phyloP scores from a whole-genome alignment of 345 rosid species.

The Eucalyptus cladocalyx region DNA sequence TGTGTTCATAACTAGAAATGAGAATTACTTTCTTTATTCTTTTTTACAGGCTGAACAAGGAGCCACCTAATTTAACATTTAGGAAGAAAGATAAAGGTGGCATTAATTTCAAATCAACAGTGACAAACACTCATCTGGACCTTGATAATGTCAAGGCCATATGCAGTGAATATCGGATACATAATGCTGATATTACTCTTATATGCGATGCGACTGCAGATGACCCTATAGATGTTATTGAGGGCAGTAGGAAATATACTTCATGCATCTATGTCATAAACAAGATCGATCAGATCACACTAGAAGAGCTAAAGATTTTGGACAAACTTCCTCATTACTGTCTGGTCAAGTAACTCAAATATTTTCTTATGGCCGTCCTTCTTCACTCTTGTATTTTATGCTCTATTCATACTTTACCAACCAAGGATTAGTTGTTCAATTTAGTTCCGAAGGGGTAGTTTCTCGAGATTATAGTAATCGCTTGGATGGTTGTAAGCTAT shows the following conservation, averaged over 20 bases:
- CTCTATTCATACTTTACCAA: background rate
- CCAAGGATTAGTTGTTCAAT: background rate
- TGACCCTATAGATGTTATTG: slow-evolving; percentile 97
- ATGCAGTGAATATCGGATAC: slow-evolving; percentile 92
- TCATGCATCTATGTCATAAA: slow-evolving; percentile 92
- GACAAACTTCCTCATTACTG: slow-evolving; percentile 97
- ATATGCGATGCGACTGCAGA: slow-evolving; percentile 94
- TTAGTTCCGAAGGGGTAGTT: background rate
- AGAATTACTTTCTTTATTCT: background rate
- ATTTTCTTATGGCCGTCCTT: background rate
- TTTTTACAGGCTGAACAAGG: slow-evolving; percentile 77
- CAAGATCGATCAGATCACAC: slow-evolving; percentile 70
- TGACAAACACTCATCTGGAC: slow-evolving; percentile 34
- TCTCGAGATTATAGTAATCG: background rate
- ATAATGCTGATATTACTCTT: slow-evolving; percentile 92
- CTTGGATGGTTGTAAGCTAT: background rate
- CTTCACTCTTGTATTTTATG: background rate
- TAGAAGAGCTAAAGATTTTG: slow-evolving; percentile 88
- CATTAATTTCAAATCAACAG: slow-evolving; percentile 78
- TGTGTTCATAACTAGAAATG: background rate
- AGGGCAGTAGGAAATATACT: slow-evolving; percentile 91
- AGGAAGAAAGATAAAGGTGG: slow-evolving; percentile 99
- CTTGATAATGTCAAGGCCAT: slow-evolving; percentile 94
- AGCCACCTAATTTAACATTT: slow-evolving; percentile 92
- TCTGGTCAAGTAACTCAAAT: slow-evolving; percentile 58